phyloP scores from a whole-genome alignment of 2,329 filamentous ascomycete species.

The Fusarium abutilonis region DNA sequence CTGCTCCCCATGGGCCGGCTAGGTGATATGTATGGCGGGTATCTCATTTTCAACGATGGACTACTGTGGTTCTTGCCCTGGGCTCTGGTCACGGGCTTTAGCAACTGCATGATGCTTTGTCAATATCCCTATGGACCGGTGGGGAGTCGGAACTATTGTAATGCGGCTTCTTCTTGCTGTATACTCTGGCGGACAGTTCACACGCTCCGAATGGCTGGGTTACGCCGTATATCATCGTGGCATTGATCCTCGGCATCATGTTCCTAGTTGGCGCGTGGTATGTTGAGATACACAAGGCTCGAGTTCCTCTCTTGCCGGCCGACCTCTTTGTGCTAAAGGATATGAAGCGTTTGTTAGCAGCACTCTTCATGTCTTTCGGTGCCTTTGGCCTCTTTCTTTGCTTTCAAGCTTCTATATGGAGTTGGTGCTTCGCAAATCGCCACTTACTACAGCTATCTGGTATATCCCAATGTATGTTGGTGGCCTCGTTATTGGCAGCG shows the following conservation, averaged over 20 bases:
- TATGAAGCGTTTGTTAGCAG: conserved; percentile 66
- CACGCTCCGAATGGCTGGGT: conserved; percentile 70
- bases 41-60: conserved; percentile 67
- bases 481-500: conserved; percentile 64
- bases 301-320: conserved; percentile 68
- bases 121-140: conserved; percentile 66
- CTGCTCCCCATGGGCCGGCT: conserved; percentile 72
- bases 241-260: conserved; percentile 65
- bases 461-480: conserved; percentile 67
- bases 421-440: conserved; percentile 60
- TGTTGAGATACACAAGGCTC: conserved; percentile 69
- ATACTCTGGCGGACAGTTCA: conserved; percentile 72
- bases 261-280: conserved; percentile 65
- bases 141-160: conserved; percentile 63
- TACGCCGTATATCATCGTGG: conserved; percentile 71
- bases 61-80: conserved; percentile 73
- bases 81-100: conserved; percentile 76
- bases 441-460: conserved; percentile 68
- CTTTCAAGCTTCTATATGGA: conserved; percentile 70
- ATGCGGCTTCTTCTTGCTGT: conserved; percentile 70
- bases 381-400: conserved; percentile 71
- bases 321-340: conserved; percentile 67
- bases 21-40: conserved; percentile 71
- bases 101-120: conserved; percentile 70
- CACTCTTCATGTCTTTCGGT: conserved; percentile 61